phyloP scores from a whole-genome alignment of 2,329 filamentous ascomycete species.

The Aspergillus quadrilineatus region DNA sequence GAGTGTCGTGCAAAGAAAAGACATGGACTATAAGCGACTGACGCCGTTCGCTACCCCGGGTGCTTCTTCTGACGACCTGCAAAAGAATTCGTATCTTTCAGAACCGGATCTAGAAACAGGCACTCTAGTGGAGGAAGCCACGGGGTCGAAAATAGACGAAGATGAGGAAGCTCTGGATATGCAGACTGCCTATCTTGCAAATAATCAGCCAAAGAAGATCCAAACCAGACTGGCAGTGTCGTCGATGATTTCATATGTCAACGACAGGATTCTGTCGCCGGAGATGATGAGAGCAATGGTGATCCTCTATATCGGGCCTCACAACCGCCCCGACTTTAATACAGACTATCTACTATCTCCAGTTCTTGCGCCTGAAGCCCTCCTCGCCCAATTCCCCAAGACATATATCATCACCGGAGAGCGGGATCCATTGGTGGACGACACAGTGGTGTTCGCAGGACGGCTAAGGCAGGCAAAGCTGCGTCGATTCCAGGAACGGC shows the following conservation, averaged over 20 bases:
- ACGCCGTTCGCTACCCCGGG: constrained; percentile 73
- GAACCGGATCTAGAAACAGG: constrained; percentile 18
- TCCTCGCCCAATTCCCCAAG: constrained; percentile 86
- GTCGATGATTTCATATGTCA: constrained; percentile 98
- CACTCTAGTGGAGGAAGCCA: constrained; percentile 24
- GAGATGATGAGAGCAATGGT: constrained; percentile 99
- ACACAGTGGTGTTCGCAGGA: constrained; percentile 94
- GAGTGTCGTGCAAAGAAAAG: constrained; percentile 77
- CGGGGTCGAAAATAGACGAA: constrained; percentile 25
- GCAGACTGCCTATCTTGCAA: constrained; percentile 35
- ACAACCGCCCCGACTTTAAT: constrained; percentile 88
- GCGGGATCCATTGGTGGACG: constrained; percentile 90
- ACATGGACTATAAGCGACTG: constrained; percentile 80
- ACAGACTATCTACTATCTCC: constrained; percentile 90
- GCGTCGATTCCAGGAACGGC: constrained; percentile 55
- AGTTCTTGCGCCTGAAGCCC: constrained; percentile 78
- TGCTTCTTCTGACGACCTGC: constrained; percentile 67
- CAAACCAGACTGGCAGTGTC: constrained; percentile 89
- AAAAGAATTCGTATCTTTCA: constrained; percentile 18
- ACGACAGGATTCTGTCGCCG: constrained; percentile 88
- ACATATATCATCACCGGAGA: constrained; percentile 94
- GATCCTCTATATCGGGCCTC: constrained; percentile 91
- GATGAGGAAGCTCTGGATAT: constrained; percentile 36
- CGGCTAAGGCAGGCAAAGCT: constrained; percentile 76
- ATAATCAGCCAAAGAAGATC: constrained; percentile 52